phyloP scores from a whole-genome alignment of 768 basidiomycete species.

The Obba rivulosa region DNA sequence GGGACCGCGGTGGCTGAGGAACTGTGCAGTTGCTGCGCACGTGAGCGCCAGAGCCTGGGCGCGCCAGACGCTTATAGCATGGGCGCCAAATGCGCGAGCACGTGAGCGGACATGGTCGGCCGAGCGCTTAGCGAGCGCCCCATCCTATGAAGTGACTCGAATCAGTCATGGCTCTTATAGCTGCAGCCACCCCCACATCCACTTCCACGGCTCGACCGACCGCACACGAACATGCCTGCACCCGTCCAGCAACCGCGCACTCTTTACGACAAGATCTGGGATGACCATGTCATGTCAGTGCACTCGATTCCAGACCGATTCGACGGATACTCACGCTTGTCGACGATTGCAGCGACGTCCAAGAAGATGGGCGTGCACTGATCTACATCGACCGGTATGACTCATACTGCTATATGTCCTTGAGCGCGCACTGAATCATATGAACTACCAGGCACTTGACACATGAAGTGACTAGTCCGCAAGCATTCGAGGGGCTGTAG shows the following conservation, averaged over 20 bases:
- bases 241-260: slow-evolving; percentile 68
- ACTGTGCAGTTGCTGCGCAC: slow-evolving; percentile 20
- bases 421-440: slow-evolving; percentile 3
- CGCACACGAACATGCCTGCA: slow-evolving; percentile 42
- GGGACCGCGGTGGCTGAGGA: slow-evolving; percentile 19
- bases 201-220: neutral
- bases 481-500: slow-evolving; percentile 55
- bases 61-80: no score
- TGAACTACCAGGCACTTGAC: slow-evolving; percentile 40
- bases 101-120: no score
- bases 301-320: neutral
- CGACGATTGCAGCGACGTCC: slow-evolving; percentile 46
- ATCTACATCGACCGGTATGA: slow-evolving; percentile 60
- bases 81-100: no score
- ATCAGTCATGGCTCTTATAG: no score
- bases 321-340: slow-evolving; percentile 1
- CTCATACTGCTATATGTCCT: neutral
- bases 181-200: no score
- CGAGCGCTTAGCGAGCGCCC: no score
- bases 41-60: no score
- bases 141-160: no score
- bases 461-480: slow-evolving; percentile 61
- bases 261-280: slow-evolving; percentile 97
- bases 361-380: slow-evolving; percentile 73
- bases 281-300: slow-evolving; percentile 88